Conservation (phyloP, 441 rosid genomes). For the Francoa sonchifolia region DNA sequence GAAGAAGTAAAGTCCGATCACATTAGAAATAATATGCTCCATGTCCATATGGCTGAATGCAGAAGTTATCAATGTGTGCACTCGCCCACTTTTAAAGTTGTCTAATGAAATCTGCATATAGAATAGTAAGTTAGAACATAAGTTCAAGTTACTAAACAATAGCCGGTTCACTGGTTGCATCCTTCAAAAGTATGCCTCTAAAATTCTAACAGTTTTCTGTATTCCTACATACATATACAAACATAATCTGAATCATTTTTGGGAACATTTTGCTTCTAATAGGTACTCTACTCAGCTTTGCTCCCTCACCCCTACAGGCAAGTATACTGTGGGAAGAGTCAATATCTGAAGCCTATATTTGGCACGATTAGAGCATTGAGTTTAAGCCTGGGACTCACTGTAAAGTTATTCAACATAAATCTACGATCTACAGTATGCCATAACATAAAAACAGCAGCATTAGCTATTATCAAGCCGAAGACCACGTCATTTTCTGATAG, state of each 20-base stretch:
- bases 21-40: conserved; percentile 61
- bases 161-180: background rate
- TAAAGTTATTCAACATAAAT: conserved; percentile 68
- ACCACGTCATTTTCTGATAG: conserved; percentile 38
- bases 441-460: conserved; percentile 52
- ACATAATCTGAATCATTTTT: too few species aligned
- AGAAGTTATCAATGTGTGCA: conserved; percentile 66
- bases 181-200: background rate
- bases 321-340: too few species aligned
- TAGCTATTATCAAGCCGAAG: conserved; percentile 51
- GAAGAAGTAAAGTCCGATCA: conserved; percentile 95
- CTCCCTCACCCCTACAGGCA: too few species aligned
- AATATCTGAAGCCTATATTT: background rate
- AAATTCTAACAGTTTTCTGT: too few species aligned
- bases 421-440: conserved; percentile 44
- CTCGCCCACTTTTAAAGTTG: conserved; percentile 47
- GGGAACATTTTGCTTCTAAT: too few species aligned
- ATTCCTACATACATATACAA: too few species aligned
- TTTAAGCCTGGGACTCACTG: conserved; percentile 28
- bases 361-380: background rate
- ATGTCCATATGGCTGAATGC: conserved; percentile 73
- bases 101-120: conserved; percentile 68
- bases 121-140: conserved; percentile 11
- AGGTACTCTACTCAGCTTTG: too few species aligned
- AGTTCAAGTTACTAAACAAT: too few species aligned